These are phyloP conservation scores for Glaciozyma antarctica DNA, from an alignment of 768 basidiomycete genomes.

Conservation along the genomic window DNA sequence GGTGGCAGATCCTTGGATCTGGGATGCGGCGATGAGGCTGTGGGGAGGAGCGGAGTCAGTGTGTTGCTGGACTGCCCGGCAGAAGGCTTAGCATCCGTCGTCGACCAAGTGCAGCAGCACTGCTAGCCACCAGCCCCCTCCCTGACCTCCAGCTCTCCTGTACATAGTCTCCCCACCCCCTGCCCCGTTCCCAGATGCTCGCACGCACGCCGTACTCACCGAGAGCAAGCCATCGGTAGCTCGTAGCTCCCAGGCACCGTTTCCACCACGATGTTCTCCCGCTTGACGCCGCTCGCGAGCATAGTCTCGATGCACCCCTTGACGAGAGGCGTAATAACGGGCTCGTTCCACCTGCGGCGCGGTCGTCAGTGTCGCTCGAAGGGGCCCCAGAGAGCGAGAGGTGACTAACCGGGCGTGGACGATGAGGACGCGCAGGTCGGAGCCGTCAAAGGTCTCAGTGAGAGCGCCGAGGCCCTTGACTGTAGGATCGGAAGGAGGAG, in stretches of 20 bases:
- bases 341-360: slow-evolving; percentile 63
- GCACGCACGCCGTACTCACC: slow-evolving; percentile 47
- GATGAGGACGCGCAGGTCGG: slow-evolving; percentile 71
- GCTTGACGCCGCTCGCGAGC: slow-evolving; percentile 74
- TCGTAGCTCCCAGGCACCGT: slow-evolving; percentile 93
- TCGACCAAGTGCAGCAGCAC: too few relatives aligned
- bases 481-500: slow-evolving; percentile 15
- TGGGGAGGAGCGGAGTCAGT: slow-evolving; percentile 6
- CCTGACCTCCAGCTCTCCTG: background rate
- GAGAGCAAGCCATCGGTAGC: slow-evolving; percentile 71
- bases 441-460: slow-evolving; percentile 59
- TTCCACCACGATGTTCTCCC: slow-evolving; percentile 79
- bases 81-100: too few relatives aligned
- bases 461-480: slow-evolving; percentile 28
- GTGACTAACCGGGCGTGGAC: slow-evolving; percentile 62
- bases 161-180: too few relatives aligned
- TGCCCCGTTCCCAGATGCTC: too few relatives aligned
- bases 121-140: too few relatives aligned
- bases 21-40: slow-evolving; percentile 82
- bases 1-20: slow-evolving; percentile 64
- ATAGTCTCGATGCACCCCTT: slow-evolving; percentile 69
- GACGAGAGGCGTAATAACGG: slow-evolving; percentile 75
- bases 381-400: background rate
- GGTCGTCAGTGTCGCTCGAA: background rate
- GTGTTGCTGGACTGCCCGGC: background rate